Percentiles rank a stretch among this genome's conserved stretches.
Conservation (phyloP, 441 rosid species). For the Bocquillonia castaneifolia region DNA sequence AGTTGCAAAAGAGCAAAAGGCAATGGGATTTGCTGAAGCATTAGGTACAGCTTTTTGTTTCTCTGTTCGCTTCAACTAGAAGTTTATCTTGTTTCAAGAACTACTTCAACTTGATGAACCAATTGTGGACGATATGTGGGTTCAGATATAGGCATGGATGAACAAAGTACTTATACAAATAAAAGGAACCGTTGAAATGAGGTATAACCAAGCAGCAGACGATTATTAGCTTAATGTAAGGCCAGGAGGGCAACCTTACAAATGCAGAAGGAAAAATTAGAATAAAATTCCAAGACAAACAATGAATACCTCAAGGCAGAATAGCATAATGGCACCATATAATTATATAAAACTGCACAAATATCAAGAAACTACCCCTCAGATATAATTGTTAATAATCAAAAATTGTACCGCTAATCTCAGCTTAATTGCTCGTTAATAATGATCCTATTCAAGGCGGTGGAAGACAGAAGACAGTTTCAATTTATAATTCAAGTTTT, state of each 20-base stretch:
- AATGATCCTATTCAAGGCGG: neutral
- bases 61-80: conserved; percentile 24
- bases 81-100: conserved; percentile 17
- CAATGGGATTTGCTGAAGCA: conserved; percentile 27
- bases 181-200: conserved; percentile 37
- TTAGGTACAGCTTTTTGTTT: conserved; percentile 27
- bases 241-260: neutral
- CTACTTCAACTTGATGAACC: conserved; percentile 24
- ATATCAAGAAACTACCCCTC: no score
- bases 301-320: neutral
- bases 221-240: neutral
- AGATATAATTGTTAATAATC: no score
- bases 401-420: no score
- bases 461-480: neutral
- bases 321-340: neutral
- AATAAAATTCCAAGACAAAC: neutral
- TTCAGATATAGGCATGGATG: conserved; percentile 27
- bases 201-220: conserved; percentile 35
- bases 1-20: neutral
- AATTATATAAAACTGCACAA: no score
- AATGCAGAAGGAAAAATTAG: neutral
- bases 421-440: no score
- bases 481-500: neutral
- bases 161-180: conserved; percentile 36
- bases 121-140: conserved; percentile 22